Evolutionary conservation across 2,329 filamentous ascomycete species (phyloP).

Genomic region (Ceratocystis cubensis): DNA sequence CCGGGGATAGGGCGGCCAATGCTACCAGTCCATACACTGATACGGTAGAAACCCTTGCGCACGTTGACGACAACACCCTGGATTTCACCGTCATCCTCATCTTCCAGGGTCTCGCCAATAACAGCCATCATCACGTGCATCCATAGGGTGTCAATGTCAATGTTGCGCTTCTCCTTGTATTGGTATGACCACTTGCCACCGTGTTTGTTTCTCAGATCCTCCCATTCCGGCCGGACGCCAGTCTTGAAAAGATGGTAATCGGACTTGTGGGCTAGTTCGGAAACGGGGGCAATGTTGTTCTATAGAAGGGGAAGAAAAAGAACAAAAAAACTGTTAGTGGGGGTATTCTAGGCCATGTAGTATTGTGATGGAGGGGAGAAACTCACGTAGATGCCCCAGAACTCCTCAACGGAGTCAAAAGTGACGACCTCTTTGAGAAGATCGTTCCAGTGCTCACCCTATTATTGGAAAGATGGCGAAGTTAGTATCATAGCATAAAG

Average conservation of each 20-base stretch:
- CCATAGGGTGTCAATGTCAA: constrained; percentile 93
- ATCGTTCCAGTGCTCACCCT: constrained; percentile 99
- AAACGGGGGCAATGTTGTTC: constrained; percentile 98
- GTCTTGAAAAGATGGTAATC: constrained; percentile 99
- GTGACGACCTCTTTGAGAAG: constrained; percentile 96
- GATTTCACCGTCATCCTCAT: constrained; percentile 87
- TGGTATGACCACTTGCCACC: constrained; percentile 98
- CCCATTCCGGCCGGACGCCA: constrained; percentile 94
- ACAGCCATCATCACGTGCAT: constrained; percentile 92
- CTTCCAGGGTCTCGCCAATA: constrained; percentile 94
- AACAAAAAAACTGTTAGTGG: background rate
- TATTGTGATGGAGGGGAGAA: background rate
- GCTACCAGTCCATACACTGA: constrained; percentile 93
- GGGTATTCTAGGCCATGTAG: background rate
- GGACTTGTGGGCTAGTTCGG: constrained; percentile 90
- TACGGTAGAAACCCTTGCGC: constrained; percentile 93
- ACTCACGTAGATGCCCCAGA: constrained; percentile 97
- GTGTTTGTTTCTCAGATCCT: constrained; percentile 97
- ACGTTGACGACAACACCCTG: constrained; percentile 99
- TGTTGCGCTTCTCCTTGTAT: constrained; percentile 87
- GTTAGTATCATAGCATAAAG: background rate
- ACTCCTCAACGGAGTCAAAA: constrained; percentile 97
- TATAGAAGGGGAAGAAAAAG: constrained; percentile 30
- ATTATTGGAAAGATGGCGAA: background rate
- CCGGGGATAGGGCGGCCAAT: constrained; percentile 72